These are phyloP conservation scores for Secale cereale DNA, from an alignment of 176 grass and related monocot genomes.

Conservation along the genomic window DNA sequence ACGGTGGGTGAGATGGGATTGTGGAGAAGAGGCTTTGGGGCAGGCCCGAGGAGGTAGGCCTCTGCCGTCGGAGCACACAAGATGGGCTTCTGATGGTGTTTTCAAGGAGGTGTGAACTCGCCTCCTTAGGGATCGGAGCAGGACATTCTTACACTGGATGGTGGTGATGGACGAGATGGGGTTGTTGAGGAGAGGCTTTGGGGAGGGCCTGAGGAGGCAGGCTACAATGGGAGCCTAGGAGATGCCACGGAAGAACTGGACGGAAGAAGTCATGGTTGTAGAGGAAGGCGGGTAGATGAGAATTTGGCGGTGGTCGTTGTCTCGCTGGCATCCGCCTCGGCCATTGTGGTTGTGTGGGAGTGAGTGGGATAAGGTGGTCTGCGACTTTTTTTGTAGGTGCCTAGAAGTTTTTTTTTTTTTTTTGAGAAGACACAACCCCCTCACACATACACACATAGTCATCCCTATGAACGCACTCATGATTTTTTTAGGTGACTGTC, in stretches of 20 bases:
- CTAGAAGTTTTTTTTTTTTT: too few relatives aligned
- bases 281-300: background rate
- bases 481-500: too few relatives aligned
- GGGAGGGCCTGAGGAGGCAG: conserved; percentile 19
- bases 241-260: conserved; percentile 57
- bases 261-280: conserved; percentile 39
- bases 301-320: background rate
- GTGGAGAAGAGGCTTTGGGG: too few relatives aligned
- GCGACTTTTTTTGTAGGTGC: too few relatives aligned
- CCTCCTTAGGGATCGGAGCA: conserved; percentile 14
- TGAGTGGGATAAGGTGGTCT: conserved; percentile 15
- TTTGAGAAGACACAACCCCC: too few relatives aligned
- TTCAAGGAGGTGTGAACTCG: background rate
- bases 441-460: too few relatives aligned
- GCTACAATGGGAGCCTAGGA: conserved; percentile 33
- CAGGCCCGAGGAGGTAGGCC: too few relatives aligned
- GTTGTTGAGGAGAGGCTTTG: conserved; percentile 22
- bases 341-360: background rate
- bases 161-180: background rate
- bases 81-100: conserved; percentile 35
- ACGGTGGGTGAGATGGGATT: too few relatives aligned
- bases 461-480: too few relatives aligned
- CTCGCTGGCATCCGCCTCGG: conserved; percentile 27
- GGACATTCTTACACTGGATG: conserved; percentile 7
- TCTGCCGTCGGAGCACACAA: conserved; percentile 32